phyloP scores from a whole-genome alignment of 2,329 filamentous ascomycete genomes.

The Torrubiella hemipterigena region DNA sequence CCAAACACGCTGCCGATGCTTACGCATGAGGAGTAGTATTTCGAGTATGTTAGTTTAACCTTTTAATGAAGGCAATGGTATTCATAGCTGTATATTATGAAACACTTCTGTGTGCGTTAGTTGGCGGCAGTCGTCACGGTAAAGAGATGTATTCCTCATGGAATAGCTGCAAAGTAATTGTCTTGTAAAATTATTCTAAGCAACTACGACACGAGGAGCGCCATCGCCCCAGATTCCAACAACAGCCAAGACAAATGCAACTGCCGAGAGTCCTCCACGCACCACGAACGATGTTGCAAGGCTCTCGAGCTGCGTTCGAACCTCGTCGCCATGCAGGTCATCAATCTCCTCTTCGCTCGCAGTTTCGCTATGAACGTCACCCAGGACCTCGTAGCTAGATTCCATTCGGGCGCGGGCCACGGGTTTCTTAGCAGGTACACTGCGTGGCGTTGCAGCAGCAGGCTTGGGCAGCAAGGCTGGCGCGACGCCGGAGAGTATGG shows the following conservation, averaged over 20 bases:
- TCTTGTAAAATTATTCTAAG: constrained; percentile 11
- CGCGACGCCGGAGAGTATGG: constrained; percentile 46
- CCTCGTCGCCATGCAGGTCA: constrained; percentile 50
- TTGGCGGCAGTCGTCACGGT: no score
- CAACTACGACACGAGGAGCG: constrained; percentile 22
- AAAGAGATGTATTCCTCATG: no score
- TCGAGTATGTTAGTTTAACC: no score
- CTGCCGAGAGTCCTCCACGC: constrained; percentile 38
- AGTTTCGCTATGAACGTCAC: constrained; percentile 37
- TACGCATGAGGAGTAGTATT: no score
- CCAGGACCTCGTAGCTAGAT: constrained; percentile 59
- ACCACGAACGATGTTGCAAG: constrained; percentile 42
- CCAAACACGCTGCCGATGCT: no score
- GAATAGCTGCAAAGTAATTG: no score
- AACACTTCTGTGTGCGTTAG: no score
- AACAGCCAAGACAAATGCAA: constrained; percentile 49
- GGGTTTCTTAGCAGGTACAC: constrained; percentile 13
- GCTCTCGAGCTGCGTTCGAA: constrained; percentile 42
- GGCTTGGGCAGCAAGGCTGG: constrained; percentile 32
- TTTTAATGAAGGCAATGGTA: no score
- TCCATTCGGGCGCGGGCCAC: constrained; percentile 41
- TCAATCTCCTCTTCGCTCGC: constrained; percentile 38
- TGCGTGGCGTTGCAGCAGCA: constrained; percentile 11
- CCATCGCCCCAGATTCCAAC: constrained; percentile 58
- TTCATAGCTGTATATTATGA: no score